Evolutionary conservation across 768 basidiomycete species (phyloP).

Genomic region (Leccinum fibrillosum): DNA sequence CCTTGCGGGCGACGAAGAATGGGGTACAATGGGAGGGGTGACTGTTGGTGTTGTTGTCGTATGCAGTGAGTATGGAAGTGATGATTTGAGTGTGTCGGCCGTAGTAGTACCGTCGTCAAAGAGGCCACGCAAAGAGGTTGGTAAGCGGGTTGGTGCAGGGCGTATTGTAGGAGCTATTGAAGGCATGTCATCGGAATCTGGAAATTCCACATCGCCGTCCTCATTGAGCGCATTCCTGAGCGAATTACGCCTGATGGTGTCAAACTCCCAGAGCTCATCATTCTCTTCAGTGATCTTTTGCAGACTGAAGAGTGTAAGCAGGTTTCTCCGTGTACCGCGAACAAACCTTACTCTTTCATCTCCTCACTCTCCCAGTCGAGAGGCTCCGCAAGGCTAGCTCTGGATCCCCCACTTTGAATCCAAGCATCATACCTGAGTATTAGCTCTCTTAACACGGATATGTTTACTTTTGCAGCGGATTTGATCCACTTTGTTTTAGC

Average conservation of each 20-base stretch:
- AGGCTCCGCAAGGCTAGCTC: slow-evolving; percentile 73
- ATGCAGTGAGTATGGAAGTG: slow-evolving; percentile 27
- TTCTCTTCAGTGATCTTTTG: slow-evolving; percentile 24
- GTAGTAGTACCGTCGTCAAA: slow-evolving; percentile 61
- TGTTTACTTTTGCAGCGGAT: slow-evolving; percentile 57
- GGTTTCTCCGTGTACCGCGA: not conserved
- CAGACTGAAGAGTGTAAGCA: slow-evolving; percentile 13
- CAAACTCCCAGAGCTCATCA: slow-evolving; percentile 71
- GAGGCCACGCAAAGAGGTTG: slow-evolving; percentile 73
- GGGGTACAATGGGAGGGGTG: slow-evolving; percentile 23
- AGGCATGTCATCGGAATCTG: slow-evolving; percentile 12
- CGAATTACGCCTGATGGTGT: slow-evolving; percentile 55
- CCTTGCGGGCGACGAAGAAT: slow-evolving; percentile 35
- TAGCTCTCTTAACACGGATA: slow-evolving; percentile 75
- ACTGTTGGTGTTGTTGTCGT: slow-evolving; percentile 26
- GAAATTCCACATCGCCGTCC: slow-evolving; percentile 23
- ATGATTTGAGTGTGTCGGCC: slow-evolving; percentile 42
- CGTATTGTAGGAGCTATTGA: slow-evolving; percentile 46
- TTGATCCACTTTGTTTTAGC: slow-evolving; percentile 90
- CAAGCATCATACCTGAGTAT: slow-evolving; percentile 74
- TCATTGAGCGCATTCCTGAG: slow-evolving; percentile 19
- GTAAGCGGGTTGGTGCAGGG: slow-evolving; percentile 52
- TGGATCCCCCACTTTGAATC: slow-evolving; percentile 61
- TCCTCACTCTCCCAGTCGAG: slow-evolving; percentile 73
- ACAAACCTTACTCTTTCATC: slow-evolving; percentile 43